Conservation (phyloP, 805 yeast genomes). For the Hanseniaspora clermontiae region DNA sequence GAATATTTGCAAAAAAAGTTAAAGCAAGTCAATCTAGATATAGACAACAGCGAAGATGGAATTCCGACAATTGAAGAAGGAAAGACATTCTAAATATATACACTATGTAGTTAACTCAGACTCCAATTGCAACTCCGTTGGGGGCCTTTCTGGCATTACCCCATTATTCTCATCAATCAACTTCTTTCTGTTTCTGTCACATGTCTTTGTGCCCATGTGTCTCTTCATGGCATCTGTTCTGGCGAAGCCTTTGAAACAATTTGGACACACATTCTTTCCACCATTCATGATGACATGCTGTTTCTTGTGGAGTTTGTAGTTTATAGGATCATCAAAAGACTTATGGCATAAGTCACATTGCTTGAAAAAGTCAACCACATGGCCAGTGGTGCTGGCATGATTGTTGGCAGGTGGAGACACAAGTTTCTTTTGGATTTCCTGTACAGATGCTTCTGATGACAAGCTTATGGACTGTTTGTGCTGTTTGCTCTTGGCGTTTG, state of each 20-base stretch:
- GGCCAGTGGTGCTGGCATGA: neutral
- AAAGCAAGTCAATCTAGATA: constrained; percentile 7
- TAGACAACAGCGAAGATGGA: constrained; percentile 19
- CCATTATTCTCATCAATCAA: constrained; percentile 30
- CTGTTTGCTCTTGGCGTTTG: neutral
- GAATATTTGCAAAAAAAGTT: constrained; percentile 35
- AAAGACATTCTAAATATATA: constrained; percentile 28
- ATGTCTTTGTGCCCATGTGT: constrained; percentile 61
- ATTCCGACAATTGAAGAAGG: constrained; percentile 56
- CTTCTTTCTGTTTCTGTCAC: constrained; percentile 57
- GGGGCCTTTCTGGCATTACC: constrained; percentile 20
- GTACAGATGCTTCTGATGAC: neutral
- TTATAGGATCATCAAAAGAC: constrained; percentile 55
- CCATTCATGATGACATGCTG: constrained; percentile 42
- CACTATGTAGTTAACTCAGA: neutral
- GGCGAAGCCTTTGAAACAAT: constrained; percentile 74
- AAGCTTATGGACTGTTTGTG: neutral
- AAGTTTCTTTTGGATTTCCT: neutral
- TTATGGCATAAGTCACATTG: constrained; percentile 48
- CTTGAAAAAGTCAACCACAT: neutral
- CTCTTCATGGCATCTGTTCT: constrained; percentile 71
- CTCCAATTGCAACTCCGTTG: constrained; percentile 9
- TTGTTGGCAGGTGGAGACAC: neutral
- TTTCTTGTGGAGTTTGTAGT: constrained; percentile 61
- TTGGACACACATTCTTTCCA: constrained; percentile 58